A percentile compares a stretch with the other conserved stretches of the same genome.
These are phyloP conservation scores for Annona cherimola DNA, from an alignment of 164 flowering plant genomes.

Conservation along the genomic window DNA sequence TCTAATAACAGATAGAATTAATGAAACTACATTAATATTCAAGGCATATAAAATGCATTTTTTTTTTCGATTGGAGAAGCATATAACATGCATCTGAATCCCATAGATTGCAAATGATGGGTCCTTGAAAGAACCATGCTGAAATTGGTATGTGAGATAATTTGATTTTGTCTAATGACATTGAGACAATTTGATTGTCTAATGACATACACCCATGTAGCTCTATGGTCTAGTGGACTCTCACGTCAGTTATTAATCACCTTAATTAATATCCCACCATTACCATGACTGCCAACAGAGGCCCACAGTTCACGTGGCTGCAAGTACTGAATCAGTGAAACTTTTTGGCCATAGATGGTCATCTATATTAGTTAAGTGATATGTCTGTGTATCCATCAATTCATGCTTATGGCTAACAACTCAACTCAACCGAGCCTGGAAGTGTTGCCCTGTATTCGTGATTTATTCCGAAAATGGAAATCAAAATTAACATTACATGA, in stretches of 20 bases:
- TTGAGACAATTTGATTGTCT: not conserved
- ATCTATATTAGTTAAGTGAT: not conserved
- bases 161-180: not conserved
- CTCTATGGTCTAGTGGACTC: not conserved
- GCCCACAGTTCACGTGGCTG: not conserved
- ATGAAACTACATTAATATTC: not conserved
- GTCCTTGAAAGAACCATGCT: not conserved
- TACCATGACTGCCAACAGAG: not conserved
- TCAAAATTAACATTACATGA: not conserved
- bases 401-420: no score
- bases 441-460: not conserved
- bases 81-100: not conserved
- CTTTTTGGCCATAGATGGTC: not conserved
- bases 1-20: conserved; percentile 26
- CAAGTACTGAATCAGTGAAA: not conserved
- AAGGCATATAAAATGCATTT: not conserved
- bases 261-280: not conserved
- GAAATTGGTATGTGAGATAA: not conserved
- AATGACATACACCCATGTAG: not conserved
- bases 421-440: not conserved
- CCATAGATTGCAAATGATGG: not conserved
- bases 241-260: not conserved
- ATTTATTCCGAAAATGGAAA: not conserved
- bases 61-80: no score
- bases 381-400: not conserved